phyloP scores from a whole-genome alignment of 345 rosid genomes.

The Gossypioides kirkii region DNA sequence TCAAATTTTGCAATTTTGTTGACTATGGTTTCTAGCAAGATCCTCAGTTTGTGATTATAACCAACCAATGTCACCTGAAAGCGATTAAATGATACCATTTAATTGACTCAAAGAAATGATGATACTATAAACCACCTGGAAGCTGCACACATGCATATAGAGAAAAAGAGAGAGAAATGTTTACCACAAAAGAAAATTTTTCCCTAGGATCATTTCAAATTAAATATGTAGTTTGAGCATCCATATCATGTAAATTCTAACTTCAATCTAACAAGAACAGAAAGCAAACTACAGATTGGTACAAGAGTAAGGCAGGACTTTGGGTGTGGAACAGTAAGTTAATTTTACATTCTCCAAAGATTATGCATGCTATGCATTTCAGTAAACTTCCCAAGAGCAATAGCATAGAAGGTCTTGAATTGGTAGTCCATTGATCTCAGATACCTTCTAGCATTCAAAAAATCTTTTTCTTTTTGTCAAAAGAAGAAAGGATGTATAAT shows the following conservation, averaged over 20 bases:
- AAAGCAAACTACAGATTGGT: neutral
- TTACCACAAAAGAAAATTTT: no score
- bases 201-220: neutral
- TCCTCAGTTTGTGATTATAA: constrained; percentile 84
- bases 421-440: neutral
- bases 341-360: neutral
- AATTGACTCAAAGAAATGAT: constrained; percentile 5
- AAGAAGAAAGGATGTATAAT: neutral
- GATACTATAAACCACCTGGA: neutral
- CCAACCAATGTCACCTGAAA: constrained; percentile 70
- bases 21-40: constrained; percentile 64
- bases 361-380: neutral
- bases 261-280: neutral
- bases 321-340: neutral
- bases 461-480: neutral
- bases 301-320: neutral
- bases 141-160: neutral
- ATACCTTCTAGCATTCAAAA: neutral
- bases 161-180: neutral
- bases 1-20: constrained; percentile 66
- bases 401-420: neutral
- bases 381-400: neutral
- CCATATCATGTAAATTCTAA: neutral
- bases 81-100: constrained; percentile 4
- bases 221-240: neutral